phyloP scores from a whole-genome alignment of 2,329 filamentous ascomycete genomes.

The Paramyrothecium sp. region DNA sequence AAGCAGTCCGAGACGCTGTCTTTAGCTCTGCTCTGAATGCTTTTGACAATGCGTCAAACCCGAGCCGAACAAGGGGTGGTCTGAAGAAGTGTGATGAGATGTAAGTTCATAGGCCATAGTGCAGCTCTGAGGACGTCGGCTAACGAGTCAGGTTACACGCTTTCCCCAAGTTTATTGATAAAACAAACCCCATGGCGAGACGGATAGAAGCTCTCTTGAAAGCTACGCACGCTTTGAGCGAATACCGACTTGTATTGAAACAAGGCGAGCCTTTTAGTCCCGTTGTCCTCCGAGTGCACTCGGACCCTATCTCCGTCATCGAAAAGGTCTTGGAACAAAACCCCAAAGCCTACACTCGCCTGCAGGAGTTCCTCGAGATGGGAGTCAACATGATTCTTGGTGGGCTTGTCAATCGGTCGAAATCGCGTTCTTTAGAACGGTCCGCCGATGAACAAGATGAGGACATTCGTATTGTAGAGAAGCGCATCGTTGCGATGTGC shows the following conservation, averaged over 20 bases:
- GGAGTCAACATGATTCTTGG: conserved; percentile 65
- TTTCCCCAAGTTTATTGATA: conserved; percentile 57
- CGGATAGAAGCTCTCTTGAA: conserved; percentile 64
- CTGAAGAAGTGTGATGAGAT: conserved; percentile 77
- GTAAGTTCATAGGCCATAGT: conserved; percentile 39
- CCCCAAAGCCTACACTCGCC: conserved; percentile 67
- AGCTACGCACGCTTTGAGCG: conserved; percentile 72
- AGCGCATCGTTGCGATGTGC: conserved; percentile 75
- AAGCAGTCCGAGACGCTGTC: conserved; percentile 58
- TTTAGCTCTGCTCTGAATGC: conserved; percentile 64
- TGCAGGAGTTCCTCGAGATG: conserved; percentile 71
- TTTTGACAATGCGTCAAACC: conserved; percentile 82
- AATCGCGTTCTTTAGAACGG: conserved; percentile 4
- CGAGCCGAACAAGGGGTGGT: conserved; percentile 72
- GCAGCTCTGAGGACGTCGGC: neutral
- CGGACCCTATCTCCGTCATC: conserved; percentile 72
- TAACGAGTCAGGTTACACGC: conserved; percentile 54
- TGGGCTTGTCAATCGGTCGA: conserved; percentile 36
- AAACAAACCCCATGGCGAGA: conserved; percentile 47
- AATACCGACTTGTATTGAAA: conserved; percentile 75
- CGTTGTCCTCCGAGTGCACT: conserved; percentile 72
- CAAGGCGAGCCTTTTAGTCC: conserved; percentile 79
- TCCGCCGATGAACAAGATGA: conserved; percentile 20
- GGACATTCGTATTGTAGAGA: conserved; percentile 48
- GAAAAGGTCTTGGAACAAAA: conserved; percentile 76